Conservation (phyloP, 495 filamentous ascomycete species). For the Rhypophila decipiens region DNA sequence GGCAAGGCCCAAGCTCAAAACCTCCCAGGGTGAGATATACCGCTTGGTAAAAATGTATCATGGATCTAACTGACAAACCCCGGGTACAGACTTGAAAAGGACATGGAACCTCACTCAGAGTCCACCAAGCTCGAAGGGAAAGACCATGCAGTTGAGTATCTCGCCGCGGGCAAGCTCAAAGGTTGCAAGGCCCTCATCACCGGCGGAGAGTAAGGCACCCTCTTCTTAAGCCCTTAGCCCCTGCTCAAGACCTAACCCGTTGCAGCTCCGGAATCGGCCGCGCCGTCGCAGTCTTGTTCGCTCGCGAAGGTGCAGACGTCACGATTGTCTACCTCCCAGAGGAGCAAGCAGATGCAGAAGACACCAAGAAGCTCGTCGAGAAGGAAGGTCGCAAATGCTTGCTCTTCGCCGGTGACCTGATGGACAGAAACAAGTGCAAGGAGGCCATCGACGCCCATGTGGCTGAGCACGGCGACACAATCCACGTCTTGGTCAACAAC, state of each 20-base stretch:
- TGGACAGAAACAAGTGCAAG: conserved; percentile 38
- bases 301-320: conserved; percentile 50
- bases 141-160: conserved; percentile 12
- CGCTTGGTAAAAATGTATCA: no score
- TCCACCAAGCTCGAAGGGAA: conserved; percentile 21
- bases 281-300: conserved; percentile 49
- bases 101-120: conserved; percentile 20
- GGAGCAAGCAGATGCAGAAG: conserved; percentile 47
- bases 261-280: conserved; percentile 48
- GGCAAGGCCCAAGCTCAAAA: no score
- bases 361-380: conserved; percentile 48
- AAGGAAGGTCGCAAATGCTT: conserved; percentile 37
- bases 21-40: no score
- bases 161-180: conserved; percentile 40
- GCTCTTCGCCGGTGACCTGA: conserved; percentile 44
- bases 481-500: conserved; percentile 59
- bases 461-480: conserved; percentile 34
- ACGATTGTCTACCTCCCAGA: conserved; percentile 50
- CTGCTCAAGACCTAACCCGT: no score
- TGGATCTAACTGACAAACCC: no score
- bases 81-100: conserved; percentile 19
- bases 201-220: conserved; percentile 42
- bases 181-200: conserved; percentile 50
- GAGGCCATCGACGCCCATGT: conserved; percentile 47
- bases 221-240: not conserved